Conservation (phyloP, 2,329 filamentous ascomycete genomes). For the Alternaria brassicae region DNA sequence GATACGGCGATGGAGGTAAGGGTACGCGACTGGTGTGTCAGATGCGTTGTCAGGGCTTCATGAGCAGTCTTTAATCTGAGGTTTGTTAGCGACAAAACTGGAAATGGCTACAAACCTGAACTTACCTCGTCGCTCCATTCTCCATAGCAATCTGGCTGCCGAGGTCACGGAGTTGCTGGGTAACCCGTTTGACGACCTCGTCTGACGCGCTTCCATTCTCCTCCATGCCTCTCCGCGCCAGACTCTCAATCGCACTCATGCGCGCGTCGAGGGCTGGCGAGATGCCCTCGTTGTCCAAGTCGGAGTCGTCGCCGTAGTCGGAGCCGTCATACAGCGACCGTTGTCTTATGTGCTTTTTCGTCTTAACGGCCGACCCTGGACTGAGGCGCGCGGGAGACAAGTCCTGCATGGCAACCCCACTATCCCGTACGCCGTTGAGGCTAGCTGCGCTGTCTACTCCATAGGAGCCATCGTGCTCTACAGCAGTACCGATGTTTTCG, state of each 20-base stretch:
- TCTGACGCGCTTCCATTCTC: slow-evolving; percentile 70
- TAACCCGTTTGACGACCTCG: slow-evolving; percentile 71
- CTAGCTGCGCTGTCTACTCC: slow-evolving; percentile 25
- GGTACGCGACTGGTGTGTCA: slow-evolving; percentile 76
- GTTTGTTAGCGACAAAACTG: slow-evolving; percentile 20
- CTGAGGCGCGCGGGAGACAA: slow-evolving; percentile 51
- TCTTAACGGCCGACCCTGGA: slow-evolving; percentile 43
- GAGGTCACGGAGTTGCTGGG: slow-evolving; percentile 73
- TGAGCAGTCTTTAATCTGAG: slow-evolving; percentile 76
- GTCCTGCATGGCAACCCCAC: slow-evolving; percentile 55
- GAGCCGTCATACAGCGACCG: slow-evolving; percentile 71
- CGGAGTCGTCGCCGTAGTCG: slow-evolving; percentile 76
- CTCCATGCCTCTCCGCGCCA: slow-evolving; percentile 69
- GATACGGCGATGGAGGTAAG: slow-evolving; percentile 76
- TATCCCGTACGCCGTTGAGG: slow-evolving; percentile 53
- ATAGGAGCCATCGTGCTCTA: slow-evolving; percentile 45
- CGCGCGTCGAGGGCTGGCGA: slow-evolving; percentile 70
- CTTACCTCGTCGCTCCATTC: slow-evolving; percentile 72
- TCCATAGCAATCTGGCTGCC: slow-evolving; percentile 76
- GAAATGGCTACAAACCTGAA: not conserved
- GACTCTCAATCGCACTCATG: slow-evolving; percentile 75
- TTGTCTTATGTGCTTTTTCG: slow-evolving; percentile 51
- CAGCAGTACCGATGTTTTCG: slow-evolving; percentile 41
- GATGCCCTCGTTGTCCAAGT: slow-evolving; percentile 72
- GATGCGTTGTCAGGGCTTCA: slow-evolving; percentile 75